A percentile compares a stretch with the other conserved stretches of the same genome.
These are phyloP conservation scores for Irpex rosettiformis DNA, from an alignment of 1,284 basidiomycete species.

Conservation along the genomic window DNA sequence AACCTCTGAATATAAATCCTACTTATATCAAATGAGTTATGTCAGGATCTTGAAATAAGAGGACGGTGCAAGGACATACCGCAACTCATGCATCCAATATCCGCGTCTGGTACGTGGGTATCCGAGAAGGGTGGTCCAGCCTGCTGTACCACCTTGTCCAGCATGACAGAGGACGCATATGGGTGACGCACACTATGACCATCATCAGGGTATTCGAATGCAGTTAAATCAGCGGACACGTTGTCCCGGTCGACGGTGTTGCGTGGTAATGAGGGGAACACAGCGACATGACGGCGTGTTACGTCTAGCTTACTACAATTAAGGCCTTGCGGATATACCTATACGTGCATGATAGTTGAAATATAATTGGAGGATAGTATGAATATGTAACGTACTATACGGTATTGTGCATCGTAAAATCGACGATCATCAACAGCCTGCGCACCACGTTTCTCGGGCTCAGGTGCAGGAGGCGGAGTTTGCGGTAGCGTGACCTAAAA, in stretches of 20 bases:
- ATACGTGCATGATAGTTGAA: constrained; percentile 1
- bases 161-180: constrained; percentile 3
- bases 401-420: constrained; percentile 3
- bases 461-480: not conserved
- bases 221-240: constrained; percentile 10
- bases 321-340: constrained; percentile 9
- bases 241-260: constrained; percentile 4
- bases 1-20: not conserved
- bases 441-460: not conserved
- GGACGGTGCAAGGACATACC: not conserved
- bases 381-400: constrained; percentile 2
- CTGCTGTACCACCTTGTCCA: not conserved
- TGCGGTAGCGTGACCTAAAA: not conserved
- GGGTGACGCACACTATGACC: constrained; percentile 4
- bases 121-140: not conserved
- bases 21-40: not conserved
- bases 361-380: not conserved
- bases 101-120: not conserved
- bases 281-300: constrained; percentile 10
- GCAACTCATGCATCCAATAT: not conserved
- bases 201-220: constrained; percentile 10
- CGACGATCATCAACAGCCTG: not conserved
- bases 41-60: not conserved
- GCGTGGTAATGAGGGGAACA: constrained; percentile 10
- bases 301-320: constrained; percentile 4